Evolutionary conservation across 2,329 filamentous ascomycete species (phyloP).

Genomic region (Xylaria sp.): DNA sequence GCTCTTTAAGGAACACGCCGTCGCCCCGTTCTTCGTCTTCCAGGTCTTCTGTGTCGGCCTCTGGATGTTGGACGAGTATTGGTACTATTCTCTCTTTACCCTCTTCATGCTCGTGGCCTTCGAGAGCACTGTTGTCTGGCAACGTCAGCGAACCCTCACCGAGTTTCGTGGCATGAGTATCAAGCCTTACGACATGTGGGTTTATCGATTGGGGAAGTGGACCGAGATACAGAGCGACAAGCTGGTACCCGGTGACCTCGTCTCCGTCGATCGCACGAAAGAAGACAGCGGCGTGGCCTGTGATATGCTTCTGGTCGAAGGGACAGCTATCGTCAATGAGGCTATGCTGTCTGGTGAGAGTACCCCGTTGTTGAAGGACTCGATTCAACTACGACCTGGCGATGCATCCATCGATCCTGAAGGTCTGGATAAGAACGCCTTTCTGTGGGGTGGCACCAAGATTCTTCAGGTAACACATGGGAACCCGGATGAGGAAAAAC

Average conservation of each 20-base stretch:
- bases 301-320: constrained; percentile 95
- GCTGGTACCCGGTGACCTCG: constrained; percentile 90
- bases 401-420: constrained; percentile 86
- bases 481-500: constrained; percentile 77
- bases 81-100: constrained; percentile 99
- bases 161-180: constrained; percentile 99
- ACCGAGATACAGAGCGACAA: constrained; percentile 88
- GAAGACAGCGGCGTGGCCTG: constrained; percentile 97
- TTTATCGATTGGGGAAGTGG: constrained; percentile 89
- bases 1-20: constrained; percentile 97
- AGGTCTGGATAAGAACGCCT: constrained; percentile 94
- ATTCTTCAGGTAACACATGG: constrained; percentile 94
- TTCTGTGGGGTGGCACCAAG: constrained; percentile 97
- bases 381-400: constrained; percentile 85
- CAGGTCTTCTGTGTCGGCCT: constrained; percentile 98
- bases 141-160: constrained; percentile 92
- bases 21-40: constrained; percentile 99
- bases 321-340: constrained; percentile 97
- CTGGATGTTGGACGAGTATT: constrained; percentile 99
- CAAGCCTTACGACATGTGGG: constrained; percentile 96
- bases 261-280: constrained; percentile 92
- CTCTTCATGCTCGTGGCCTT: constrained; percentile 98
- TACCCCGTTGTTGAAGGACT: constrained; percentile 96
- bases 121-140: constrained; percentile 99
- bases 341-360: constrained; percentile 99